Evolutionary conservation across 1,284 basidiomycete species (phyloP), one percentile per base, ranked within the genome.

Genomic region (Cronartium quercuum): DNA sequence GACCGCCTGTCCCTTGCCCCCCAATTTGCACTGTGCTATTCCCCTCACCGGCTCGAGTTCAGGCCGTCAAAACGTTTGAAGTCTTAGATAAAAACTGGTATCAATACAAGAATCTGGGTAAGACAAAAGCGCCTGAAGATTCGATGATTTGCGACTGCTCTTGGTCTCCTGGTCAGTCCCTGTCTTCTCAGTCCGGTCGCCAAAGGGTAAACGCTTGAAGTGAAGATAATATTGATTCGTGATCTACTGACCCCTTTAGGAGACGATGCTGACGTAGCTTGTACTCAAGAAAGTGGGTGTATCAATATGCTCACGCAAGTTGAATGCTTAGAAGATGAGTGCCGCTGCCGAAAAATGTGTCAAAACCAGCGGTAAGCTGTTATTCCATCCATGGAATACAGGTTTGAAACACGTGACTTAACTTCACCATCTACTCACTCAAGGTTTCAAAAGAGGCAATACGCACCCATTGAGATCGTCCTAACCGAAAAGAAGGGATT

Each of bases 261-360:
- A 47, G 88, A 90, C 78, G 84, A 86, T 76, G 84, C 84, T 13
- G 84, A 86, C 74, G 84, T 83, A 74, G 92, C 93, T 6, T 98
- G 95, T 82, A 92, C 92, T n/a, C 87, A 88, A 66, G 85, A 88
- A 76, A 92, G 92, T 29, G 91, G 94, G 82, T 99, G 96, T 82
- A 97, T 99, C 85, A 99, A 98, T 82, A 87, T 94, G 76, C 87
- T 98, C 76, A 96, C 96, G 35, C 94, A 97, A 83, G 92, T 98
- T 35, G 95, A 98, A 82, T 99, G 95, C 84, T 82, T 94, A 29
- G 84, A 88, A 18, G 89, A 87, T 64, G 92, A 96, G 78, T 99
- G 95, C 83, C 87, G 89, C 51, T 94, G 92, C 84, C 85, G 88
- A 61, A 81, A 84, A 10, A 86, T 89, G 79, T 99, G 95, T 82